Evolutionary conservation across 331 rosid species (phyloP).

Genomic region (Malus hybrid): DNA sequence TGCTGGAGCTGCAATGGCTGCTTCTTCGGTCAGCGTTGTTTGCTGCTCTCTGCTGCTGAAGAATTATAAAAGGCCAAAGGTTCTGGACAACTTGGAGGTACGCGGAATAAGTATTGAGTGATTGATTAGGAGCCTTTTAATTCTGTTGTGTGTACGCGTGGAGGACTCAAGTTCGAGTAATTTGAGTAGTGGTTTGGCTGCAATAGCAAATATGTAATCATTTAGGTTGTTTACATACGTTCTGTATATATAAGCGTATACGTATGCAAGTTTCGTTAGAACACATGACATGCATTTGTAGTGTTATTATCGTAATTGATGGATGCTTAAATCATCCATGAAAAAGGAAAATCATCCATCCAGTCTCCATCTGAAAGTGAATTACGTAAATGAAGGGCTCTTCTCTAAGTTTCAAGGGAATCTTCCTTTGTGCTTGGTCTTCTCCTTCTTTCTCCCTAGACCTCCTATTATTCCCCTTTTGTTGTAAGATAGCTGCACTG

Average conservation of each 20-base stretch:
- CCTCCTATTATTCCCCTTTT: too few species aligned
- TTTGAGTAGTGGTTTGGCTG: neutral
- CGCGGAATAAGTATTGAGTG: slow-evolving; percentile 42
- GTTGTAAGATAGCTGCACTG: too few species aligned
- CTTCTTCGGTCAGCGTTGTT: slow-evolving; percentile 78
- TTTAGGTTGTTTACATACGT: too few species aligned
- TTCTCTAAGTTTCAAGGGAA: too few species aligned
- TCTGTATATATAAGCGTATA: neutral
- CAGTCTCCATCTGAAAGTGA: neutral
- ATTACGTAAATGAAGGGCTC: neutral
- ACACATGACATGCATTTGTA: neutral
- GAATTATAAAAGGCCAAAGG: slow-evolving; percentile 59
- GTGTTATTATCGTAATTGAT: neutral
- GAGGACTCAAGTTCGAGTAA: neutral
- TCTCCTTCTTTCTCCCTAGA: too few species aligned
- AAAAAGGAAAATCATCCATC: neutral
- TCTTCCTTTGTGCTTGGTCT: too few species aligned
- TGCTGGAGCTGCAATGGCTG: slow-evolving; percentile 97
- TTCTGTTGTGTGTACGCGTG: neutral
- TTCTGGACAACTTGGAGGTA: slow-evolving; percentile 47
- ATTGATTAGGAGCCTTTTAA: neutral
- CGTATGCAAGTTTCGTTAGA: neutral
- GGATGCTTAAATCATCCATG: neutral
- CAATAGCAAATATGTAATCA: neutral
- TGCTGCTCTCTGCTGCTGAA: slow-evolving; percentile 62